phyloP scores from a whole-genome alignment of 495 filamentous ascomycete genomes.

The Stereocaulon alpinum region DNA sequence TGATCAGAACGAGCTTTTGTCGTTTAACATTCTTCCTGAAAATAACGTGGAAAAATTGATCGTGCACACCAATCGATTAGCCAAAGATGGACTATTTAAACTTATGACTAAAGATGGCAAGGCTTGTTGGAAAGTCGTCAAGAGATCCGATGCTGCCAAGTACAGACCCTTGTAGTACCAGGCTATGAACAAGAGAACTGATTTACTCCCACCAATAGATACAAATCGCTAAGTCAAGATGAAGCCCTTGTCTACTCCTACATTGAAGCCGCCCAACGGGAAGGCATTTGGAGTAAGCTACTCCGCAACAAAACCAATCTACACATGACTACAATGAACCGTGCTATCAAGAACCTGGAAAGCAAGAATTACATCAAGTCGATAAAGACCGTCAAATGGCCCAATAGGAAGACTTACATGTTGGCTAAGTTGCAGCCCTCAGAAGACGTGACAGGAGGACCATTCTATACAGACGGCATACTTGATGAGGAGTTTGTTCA shows the following conservation, averaged over 20 bases:
- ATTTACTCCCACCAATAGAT: slow-evolving; percentile 34
- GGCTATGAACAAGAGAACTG: slow-evolving; percentile 6
- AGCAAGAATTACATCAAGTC: slow-evolving; percentile 78
- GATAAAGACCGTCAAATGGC: slow-evolving; percentile 49
- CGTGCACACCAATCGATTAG: slow-evolving; percentile 49
- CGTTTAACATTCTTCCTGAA: slow-evolving; percentile 50
- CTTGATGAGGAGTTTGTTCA: slow-evolving; percentile 82
- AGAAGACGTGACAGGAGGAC: slow-evolving; percentile 81
- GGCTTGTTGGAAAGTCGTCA: slow-evolving; percentile 56
- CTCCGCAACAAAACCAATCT: slow-evolving; percentile 66
- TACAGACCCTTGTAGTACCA: slow-evolving; percentile 28
- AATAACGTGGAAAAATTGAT: slow-evolving; percentile 48
- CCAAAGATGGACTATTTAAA: slow-evolving; percentile 58
- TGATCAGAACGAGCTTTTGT: slow-evolving; percentile 54
- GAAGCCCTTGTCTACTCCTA: slow-evolving; percentile 73
- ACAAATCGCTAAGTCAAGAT: slow-evolving; percentile 53
- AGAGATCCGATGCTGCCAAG: slow-evolving; percentile 61
- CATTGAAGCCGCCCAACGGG: slow-evolving; percentile 68
- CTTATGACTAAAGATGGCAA: slow-evolving; percentile 43
- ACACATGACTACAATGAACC: slow-evolving; percentile 65
- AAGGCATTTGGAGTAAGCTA: slow-evolving; percentile 80
- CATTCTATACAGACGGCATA: slow-evolving; percentile 83
- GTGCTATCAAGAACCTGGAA: slow-evolving; percentile 67
- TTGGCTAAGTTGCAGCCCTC: slow-evolving; percentile 57
- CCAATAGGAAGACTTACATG: slow-evolving; percentile 57